phyloP scores from a whole-genome alignment of 192 early-diverging fungal genomes.

The Funneliformis mosseae region DNA sequence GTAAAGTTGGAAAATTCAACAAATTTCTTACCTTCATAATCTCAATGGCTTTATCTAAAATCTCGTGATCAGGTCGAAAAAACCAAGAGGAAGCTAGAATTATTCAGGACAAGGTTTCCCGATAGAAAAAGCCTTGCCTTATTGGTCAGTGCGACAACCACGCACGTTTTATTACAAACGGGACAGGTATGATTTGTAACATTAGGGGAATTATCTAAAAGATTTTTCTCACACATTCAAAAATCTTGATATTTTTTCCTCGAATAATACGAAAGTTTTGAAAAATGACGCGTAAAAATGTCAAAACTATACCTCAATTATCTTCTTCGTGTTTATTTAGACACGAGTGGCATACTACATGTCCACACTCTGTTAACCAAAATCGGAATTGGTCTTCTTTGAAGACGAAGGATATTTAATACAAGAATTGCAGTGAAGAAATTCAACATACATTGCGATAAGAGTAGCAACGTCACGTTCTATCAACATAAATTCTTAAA shows the following conservation, averaged over 20 bases:
- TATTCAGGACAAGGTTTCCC: background rate
- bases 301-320: background rate
- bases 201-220: background rate
- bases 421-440: slow-evolving; percentile 25
- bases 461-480: too few species aligned
- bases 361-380: slow-evolving; percentile 30
- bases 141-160: background rate
- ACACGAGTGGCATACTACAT: slow-evolving; percentile 7
- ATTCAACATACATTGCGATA: slow-evolving; percentile 5
- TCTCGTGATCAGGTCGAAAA: slow-evolving; percentile 21
- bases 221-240: background rate
- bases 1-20: background rate
- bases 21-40: background rate
- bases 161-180: background rate
- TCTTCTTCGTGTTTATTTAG: background rate
- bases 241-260: background rate
- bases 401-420: background rate
- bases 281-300: background rate
- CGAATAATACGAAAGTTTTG: background rate
- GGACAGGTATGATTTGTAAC: background rate
- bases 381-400: slow-evolving; percentile 13
- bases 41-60: slow-evolving; percentile 2
- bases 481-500: too few species aligned
- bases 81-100: slow-evolving; percentile 21
- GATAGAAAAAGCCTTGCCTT: background rate